These are phyloP conservation scores for Alternaria atra DNA, from an alignment of 2,329 filamentous ascomycete genomes.

Conservation along the genomic window DNA sequence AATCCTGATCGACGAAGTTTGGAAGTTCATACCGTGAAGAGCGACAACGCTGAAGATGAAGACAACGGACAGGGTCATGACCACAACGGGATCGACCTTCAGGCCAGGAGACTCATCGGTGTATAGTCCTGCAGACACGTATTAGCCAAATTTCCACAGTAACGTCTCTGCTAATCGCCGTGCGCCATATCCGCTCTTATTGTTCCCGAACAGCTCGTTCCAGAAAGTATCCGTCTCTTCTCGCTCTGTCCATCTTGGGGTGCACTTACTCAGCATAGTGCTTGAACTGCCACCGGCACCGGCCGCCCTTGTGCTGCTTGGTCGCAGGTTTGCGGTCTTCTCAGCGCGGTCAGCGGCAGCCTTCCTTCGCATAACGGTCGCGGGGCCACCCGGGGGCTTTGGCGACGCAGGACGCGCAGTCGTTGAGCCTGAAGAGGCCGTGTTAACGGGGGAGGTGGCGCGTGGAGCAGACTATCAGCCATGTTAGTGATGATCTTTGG, in stretches of 20 bases:
- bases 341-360: slow-evolving; percentile 98
- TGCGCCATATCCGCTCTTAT: not conserved
- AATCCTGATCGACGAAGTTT: not conserved
- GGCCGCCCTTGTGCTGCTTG: slow-evolving; percentile 89
- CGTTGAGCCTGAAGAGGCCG: slow-evolving; percentile 68
- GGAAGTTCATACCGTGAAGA: slow-evolving; percentile 80
- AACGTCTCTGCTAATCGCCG: not conserved
- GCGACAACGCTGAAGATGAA: slow-evolving; percentile 99
- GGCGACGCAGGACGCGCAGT: slow-evolving; percentile 84
- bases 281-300: slow-evolving; percentile 95
- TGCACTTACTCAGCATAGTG: slow-evolving; percentile 91
- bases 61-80: slow-evolving; percentile 92
- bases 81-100: slow-evolving; percentile 97
- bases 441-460: slow-evolving; percentile 50
- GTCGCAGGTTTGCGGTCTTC: slow-evolving; percentile 91
- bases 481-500: slow-evolving; percentile 11
- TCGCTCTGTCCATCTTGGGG: not conserved
- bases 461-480: slow-evolving; percentile 36
- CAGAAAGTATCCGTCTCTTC: not conserved
- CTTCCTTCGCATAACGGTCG: slow-evolving; percentile 93
- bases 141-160: slow-evolving; percentile 22
- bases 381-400: slow-evolving; percentile 88
- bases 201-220: not conserved
- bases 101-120: slow-evolving; percentile 97
- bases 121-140: slow-evolving; percentile 76